Conservation (phyloP, 139 green algal genomes). For the Tetradesmus obliquus region DNA sequence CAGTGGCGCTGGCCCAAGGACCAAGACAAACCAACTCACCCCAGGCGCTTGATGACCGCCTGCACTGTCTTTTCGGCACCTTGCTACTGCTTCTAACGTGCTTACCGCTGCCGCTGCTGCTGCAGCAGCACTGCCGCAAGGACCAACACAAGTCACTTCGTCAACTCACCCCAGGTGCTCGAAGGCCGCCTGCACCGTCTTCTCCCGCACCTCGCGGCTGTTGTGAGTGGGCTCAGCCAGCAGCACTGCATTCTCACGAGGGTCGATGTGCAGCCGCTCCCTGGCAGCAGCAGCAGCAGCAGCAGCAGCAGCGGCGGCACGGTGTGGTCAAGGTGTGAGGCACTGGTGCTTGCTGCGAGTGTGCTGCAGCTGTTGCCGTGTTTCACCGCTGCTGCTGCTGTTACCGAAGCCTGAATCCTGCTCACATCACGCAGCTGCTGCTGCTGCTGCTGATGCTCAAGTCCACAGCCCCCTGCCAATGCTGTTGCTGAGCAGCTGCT, state of each 20-base stretch:
- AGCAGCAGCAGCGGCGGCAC: not conserved
- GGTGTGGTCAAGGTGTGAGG: not conserved
- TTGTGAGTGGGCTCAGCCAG: slow-evolving; percentile 89
- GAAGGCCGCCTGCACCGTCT: slow-evolving; percentile 87
- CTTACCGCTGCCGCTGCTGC: no score
- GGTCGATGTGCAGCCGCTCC: slow-evolving; percentile 83
- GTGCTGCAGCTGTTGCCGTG: not conserved
- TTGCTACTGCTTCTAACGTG: no score
- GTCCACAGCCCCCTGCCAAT: not conserved
- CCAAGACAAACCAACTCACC: no score
- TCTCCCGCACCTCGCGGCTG: slow-evolving; percentile 74
- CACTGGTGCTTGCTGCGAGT: not conserved
- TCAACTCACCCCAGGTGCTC: slow-evolving; percentile 75
- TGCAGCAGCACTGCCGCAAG: no score
- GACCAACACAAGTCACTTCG: no score
- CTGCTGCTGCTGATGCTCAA: not conserved
- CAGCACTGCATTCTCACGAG: slow-evolving; percentile 91
- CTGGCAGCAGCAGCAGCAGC: slow-evolving; percentile 54
- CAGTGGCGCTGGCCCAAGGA: no score
- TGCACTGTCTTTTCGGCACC: no score
- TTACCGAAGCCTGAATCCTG: no score
- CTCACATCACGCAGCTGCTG: not conserved
- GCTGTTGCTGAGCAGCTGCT: not conserved
- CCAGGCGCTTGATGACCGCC: no score
- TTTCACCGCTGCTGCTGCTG: not conserved